Evolutionary conservation across 2,329 filamentous ascomycete genomes (phyloP), one percentile per base, ranked within the genome.

Genomic region (Aspergillus quadricinctus): DNA sequence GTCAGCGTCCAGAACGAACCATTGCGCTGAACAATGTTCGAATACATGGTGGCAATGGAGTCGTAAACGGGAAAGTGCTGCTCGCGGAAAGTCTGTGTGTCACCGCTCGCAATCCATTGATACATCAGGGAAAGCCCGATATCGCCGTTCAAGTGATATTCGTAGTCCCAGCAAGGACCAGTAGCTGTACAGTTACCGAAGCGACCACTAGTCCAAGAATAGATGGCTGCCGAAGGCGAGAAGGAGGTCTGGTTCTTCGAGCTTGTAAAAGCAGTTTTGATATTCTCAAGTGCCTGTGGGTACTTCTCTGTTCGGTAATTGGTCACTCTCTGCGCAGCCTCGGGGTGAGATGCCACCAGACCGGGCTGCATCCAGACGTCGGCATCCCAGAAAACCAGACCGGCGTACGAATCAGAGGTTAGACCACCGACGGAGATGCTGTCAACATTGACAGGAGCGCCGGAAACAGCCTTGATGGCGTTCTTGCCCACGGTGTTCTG

Each of bases 111-210:
- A 17, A 82, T 76, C 74, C 80, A 85, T 57, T 87, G 83, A 53
- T 87, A 85, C 62, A 82, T 78, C 57, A 87, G 75, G 1, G 83
- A 78, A 29, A 88, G 74, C 0, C 83, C 84, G 61, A 89, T 88
- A 61, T 89, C 87, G 7, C 85, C 84, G 62, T 89, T 89, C 40
- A 89, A 64, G 68, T 89, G 87, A 63, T 89, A 90, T 66, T 89
- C 80, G 61, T 89, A 89, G 68, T 89, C 86, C 63, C 85, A 87
- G 68, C 87, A 89, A 27, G 82, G 79, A 1, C 82, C 82, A 3
- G 81, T 83, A 2, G 77, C 80, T 0, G 87, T 89, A 64, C 87
- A 89, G 64, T 89, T 89, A 2, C 87, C 87, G 64, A 79, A 86
- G 5, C 85, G 74, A 8, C 83, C 86, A 62, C 82, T 83, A 0